phyloP scores from a whole-genome alignment of 768 basidiomycete species.

The Grammothele lineata region DNA sequence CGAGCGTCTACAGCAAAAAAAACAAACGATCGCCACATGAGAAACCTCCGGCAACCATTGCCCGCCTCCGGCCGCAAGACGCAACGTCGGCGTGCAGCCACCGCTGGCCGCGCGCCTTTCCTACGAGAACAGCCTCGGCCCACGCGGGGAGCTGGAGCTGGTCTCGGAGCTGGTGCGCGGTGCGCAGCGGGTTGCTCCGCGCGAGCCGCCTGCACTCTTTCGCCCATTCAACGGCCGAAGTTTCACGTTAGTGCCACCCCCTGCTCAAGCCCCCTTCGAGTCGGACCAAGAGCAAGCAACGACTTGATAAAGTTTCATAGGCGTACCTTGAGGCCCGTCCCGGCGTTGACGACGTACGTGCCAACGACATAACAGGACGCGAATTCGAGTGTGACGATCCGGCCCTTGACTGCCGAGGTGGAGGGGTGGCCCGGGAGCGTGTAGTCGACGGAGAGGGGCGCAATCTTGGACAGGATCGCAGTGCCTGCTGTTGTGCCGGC shows the following conservation, averaged over 20 bases:
- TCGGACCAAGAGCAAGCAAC: too few relatives aligned
- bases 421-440: conserved; percentile 76
- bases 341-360: conserved; percentile 86
- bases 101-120: too few relatives aligned
- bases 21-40: too few relatives aligned
- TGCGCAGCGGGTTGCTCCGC: too few relatives aligned
- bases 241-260: too few relatives aligned
- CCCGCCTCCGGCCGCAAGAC: too few relatives aligned
- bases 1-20: conserved; percentile 61
- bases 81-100: not conserved
- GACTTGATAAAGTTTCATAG: too few relatives aligned
- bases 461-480: conserved; percentile 72
- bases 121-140: not conserved
- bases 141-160: too few relatives aligned
- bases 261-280: too few relatives aligned
- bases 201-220: too few relatives aligned
- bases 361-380: conserved; percentile 63
- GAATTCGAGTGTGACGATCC: conserved; percentile 82
- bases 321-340: conserved; percentile 64
- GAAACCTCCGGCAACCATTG: not conserved
- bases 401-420: conserved; percentile 59
- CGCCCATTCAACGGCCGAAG: too few relatives aligned
- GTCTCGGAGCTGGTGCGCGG: too few relatives aligned
- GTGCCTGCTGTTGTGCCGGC: conserved; percentile 62
- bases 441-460: conserved; percentile 61